These are phyloP conservation scores for Haemoproteus tartakovskyi DNA, from an alignment of 169 alveolate species.

Conservation along the genomic window DNA sequence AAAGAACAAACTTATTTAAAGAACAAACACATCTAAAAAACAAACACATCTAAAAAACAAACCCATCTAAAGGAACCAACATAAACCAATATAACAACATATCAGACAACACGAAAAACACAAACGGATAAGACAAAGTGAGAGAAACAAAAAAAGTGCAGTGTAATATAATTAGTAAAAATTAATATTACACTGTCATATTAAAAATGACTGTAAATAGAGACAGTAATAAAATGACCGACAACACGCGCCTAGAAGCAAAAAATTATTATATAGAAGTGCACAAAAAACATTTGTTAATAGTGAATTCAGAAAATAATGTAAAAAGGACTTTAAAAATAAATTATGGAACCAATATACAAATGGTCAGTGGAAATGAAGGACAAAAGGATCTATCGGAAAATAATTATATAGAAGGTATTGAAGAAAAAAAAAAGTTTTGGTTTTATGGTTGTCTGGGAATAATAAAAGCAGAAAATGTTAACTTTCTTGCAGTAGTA, in stretches of 20 bases:
- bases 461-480: constrained; percentile 34
- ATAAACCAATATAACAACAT: no score
- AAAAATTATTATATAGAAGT: constrained; percentile 40
- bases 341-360: constrained; percentile 7
- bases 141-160: no score
- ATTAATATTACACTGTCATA: no score
- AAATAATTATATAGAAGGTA: constrained; percentile 4
- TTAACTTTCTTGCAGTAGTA: constrained; percentile 37
- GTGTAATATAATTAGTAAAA: no score
- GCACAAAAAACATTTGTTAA: constrained; percentile 10
- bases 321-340: constrained; percentile 38
- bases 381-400: neutral
- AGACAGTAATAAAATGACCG: constrained; percentile 11
- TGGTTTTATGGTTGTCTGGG: constrained; percentile 62
- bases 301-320: constrained; percentile 36
- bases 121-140: no score
- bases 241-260: neutral
- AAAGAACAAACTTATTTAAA: no score
- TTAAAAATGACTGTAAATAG: neutral
- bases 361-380: constrained; percentile 22
- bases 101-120: no score
- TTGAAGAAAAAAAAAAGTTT: constrained; percentile 24
- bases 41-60: no score
- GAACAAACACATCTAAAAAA: no score
- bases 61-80: no score